phyloP scores from a whole-genome alignment of 192 early-diverging fungal species.

The Coemansia sp. region DNA sequence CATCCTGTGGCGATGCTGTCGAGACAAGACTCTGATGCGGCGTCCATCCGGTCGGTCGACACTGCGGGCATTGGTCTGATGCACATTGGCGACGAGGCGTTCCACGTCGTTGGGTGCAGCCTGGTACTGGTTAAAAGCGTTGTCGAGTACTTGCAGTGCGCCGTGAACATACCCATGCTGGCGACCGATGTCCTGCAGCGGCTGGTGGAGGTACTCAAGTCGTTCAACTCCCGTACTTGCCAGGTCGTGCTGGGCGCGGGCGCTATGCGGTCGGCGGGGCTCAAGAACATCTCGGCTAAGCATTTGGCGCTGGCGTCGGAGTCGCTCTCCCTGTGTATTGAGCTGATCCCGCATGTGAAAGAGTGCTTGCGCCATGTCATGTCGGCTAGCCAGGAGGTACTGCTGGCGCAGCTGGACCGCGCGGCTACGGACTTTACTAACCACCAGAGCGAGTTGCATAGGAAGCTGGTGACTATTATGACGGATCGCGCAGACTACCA shows the following conservation, averaged over 20 bases:
- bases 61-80: slow-evolving; percentile 64
- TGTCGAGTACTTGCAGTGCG: slow-evolving; percentile 88
- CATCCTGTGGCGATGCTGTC: neutral
- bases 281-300: slow-evolving; percentile 96
- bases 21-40: slow-evolving; percentile 41
- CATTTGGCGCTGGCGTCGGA: slow-evolving; percentile 95
- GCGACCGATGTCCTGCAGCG: slow-evolving; percentile 88
- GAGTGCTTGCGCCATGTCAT: slow-evolving; percentile 74
- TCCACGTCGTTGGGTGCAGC: slow-evolving; percentile 88
- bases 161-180: slow-evolving; percentile 76
- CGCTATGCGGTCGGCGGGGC: slow-evolving; percentile 94
- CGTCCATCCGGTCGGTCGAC: slow-evolving; percentile 45
- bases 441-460: slow-evolving; percentile 90
- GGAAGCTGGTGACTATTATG: slow-evolving; percentile 95
- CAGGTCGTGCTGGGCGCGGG: slow-evolving; percentile 98
- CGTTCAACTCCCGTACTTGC: slow-evolving; percentile 94
- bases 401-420: slow-evolving; percentile 91
- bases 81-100: slow-evolving; percentile 73
- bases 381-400: slow-evolving; percentile 74
- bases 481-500: slow-evolving; percentile 83
- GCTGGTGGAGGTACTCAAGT: slow-evolving; percentile 78
- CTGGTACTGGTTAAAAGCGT: slow-evolving; percentile 89
- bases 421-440: slow-evolving; percentile 80
- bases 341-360: slow-evolving; percentile 83
- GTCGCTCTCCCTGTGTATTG: slow-evolving; percentile 85